Base-by-base conservation (phyloP, 1,139 yeast species). In the Geotrichum bryndzae region DNA sequence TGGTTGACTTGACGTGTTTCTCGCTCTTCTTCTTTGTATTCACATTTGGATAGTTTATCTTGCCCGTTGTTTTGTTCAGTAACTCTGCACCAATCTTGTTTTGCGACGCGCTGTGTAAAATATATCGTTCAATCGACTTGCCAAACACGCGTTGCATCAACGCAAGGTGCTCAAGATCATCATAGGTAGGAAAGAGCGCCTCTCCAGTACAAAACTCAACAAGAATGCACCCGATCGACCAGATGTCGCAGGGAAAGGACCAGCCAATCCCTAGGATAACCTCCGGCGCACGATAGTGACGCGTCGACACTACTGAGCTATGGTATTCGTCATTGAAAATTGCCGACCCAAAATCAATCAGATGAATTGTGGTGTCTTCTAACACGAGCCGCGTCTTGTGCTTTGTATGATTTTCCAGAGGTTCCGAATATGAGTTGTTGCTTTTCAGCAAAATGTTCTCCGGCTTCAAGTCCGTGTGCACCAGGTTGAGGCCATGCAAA, bases 281-380 rank as follows among this genome's bases (percentile, higher is more conserved):
- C 73, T 95, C 99, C 0, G 99, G 99, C 0, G 99, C 99, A 62
- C 99, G 80, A 75, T 95, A 95, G 75, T 95, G 99, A 61, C 99
- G 81, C 11, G 82, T 94, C 15, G 96, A 89, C 11, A 95, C 97
- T 31, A 95, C 86, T 48, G 88, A 85, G 10, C 96, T 86, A 76
- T 95, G 99, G 72, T 89, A 92, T 75, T 95, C 99, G 73, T 92
- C 96, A 70, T 89, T 83, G 70, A 94, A 95, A 6, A 95, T 87
- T 0, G 99, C 97, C 60, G 95, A 86, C 23, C 99, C 99, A 75
- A 94, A 95, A 76, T 95, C 99, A 67, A 95, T 95, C 52, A 94
- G 84, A 72, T 90, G 92, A 59, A 94, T 90, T 66, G 85, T 81
- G 1, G 98, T 96, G 71, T 88, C 85, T 58, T 81, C 82, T 65